Conservation (phyloP, 2,329 filamentous ascomycete genomes). For the Pseudogymnoascus destructans region DNA sequence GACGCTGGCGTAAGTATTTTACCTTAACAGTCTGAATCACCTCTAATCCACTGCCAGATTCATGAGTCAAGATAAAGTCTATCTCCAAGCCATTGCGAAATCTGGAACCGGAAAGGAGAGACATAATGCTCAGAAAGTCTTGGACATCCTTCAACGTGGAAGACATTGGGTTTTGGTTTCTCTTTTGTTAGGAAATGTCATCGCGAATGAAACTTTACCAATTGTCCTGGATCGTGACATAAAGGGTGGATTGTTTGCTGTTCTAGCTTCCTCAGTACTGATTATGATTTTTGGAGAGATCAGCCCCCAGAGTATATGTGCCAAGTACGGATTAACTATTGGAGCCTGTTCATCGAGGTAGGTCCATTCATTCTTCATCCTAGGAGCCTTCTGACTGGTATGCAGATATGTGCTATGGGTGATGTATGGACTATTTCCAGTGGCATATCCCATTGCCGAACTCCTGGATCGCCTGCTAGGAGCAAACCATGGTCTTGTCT, state of each 20-base stretch:
- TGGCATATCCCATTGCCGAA: slow-evolving; percentile 92
- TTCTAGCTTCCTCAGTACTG: slow-evolving; percentile 81
- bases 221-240: slow-evolving; percentile 90
- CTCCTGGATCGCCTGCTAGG: slow-evolving; percentile 86
- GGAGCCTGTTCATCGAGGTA: slow-evolving; percentile 45
- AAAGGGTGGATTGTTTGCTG: slow-evolving; percentile 86
- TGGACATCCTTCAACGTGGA: slow-evolving; percentile 67
- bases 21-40: background rate
- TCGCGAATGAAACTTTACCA: slow-evolving; percentile 92
- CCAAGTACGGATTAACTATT: slow-evolving; percentile 88
- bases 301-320: slow-evolving; percentile 89
- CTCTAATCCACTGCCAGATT: slow-evolving; percentile 20
- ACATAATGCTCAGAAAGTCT: slow-evolving; percentile 70
- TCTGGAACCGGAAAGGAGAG: slow-evolving; percentile 77
- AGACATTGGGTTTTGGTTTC: slow-evolving; percentile 99
- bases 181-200: slow-evolving; percentile 85
- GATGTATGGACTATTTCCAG: slow-evolving; percentile 83
- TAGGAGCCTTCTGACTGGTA: slow-evolving; percentile 39
- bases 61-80: slow-evolving; percentile 72
- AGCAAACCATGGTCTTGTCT: slow-evolving; percentile 88
- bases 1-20: slow-evolving; percentile 59
- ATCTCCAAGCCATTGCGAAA: slow-evolving; percentile 83
- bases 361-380: too few species aligned
- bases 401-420: slow-evolving; percentile 71
- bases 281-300: slow-evolving; percentile 99